Base-by-base conservation (phyloP, 2,329 filamentous ascomycete genomes). In the Macroventuria anomochaeta region DNA sequence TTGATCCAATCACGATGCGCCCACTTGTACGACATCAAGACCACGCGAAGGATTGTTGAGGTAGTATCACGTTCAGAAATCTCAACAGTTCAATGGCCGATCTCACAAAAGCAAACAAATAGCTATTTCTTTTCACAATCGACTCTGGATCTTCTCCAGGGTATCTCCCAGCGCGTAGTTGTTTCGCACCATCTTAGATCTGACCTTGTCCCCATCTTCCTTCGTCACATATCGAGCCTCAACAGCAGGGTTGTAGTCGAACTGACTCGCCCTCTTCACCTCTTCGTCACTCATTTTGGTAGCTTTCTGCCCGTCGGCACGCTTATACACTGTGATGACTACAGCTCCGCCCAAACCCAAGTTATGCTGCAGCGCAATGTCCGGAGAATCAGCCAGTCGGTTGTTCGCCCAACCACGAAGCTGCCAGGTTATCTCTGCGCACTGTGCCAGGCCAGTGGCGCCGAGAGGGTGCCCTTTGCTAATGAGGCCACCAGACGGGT, bases 351-450 rank as follows among this genome's bases (percentile, higher is more conserved):
- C 93, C 7, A 97, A 81, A 0, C 93, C 93, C 1, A 97, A 81
- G 71, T 97, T 97, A 73, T 97, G 93, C 79, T 97, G 93, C 62
- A 97, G 79, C 46, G 89, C 90, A 53, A 85, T 85, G 58, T 80
- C 84, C 0, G 91, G 92, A 46, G 81, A 81, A 8, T 84, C 79
- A 0, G 88, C 83, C 12, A 87, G 78, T 32, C 93, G 83, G 79
- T 96, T 97, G 76, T 95, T 96, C 20, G 93, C 93, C 93, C 93
- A 97, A 15, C 93, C 93, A 59, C 93, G 85, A 59, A 97, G 81
- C 70, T 97, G 93, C 93, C 93, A 97, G 25, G 93, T 90, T 23
- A 97, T 79, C 78, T 97, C 93, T 11, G 93, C 91, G 70, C 92
- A 96, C 78, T 97, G 93, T 10, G 93, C 93, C 43, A 97, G 83